A percentile compares a stretch with the other conserved stretches of the same genome.
Evolutionary conservation across 805 yeast species (phyloP).

Genomic region (Metschnikowia continentalis): DNA sequence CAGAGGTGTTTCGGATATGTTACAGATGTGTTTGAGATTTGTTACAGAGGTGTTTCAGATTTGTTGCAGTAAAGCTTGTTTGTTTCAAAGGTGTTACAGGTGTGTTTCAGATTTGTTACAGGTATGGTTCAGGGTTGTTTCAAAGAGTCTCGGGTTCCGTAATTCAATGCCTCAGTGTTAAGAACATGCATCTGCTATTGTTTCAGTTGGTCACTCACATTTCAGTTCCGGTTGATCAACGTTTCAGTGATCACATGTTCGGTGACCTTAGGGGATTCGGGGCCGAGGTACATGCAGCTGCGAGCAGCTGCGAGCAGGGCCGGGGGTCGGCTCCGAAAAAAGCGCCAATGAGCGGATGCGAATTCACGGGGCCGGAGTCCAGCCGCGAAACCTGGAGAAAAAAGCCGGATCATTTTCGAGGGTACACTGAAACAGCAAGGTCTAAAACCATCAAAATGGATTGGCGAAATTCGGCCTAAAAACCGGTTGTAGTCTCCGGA

Average conservation of each 20-base stretch:
- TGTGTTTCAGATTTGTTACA: too few species aligned
- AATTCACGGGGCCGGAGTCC: constrained; percentile 20
- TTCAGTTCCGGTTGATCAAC: background rate
- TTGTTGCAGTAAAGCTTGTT: too few species aligned
- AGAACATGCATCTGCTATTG: too few species aligned
- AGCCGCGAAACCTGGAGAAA: constrained; percentile 22
- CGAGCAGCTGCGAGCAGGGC: background rate
- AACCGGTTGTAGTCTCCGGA: background rate
- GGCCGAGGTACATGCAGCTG: constrained; percentile 1
- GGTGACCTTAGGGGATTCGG: background rate
- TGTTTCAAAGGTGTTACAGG: too few species aligned
- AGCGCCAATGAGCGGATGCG: constrained; percentile 18
- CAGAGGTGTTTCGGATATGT: too few species aligned
- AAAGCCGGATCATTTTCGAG: background rate
- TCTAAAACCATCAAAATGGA: too few species aligned
- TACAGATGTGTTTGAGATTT: too few species aligned
- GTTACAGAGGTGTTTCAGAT: too few species aligned
- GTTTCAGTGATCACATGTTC: background rate
- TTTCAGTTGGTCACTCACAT: background rate
- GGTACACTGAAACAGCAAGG: background rate
- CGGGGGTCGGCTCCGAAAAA: constrained; percentile 22
- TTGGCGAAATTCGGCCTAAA: too few species aligned
- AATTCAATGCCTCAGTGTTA: too few species aligned
- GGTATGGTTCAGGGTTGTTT: background rate
- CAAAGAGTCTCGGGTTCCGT: background rate